Evolutionary conservation across 345 rosid genomes (phyloP), one percentile per base, ranked within the genome.

Genomic region (Rhodamnia argentea): DNA sequence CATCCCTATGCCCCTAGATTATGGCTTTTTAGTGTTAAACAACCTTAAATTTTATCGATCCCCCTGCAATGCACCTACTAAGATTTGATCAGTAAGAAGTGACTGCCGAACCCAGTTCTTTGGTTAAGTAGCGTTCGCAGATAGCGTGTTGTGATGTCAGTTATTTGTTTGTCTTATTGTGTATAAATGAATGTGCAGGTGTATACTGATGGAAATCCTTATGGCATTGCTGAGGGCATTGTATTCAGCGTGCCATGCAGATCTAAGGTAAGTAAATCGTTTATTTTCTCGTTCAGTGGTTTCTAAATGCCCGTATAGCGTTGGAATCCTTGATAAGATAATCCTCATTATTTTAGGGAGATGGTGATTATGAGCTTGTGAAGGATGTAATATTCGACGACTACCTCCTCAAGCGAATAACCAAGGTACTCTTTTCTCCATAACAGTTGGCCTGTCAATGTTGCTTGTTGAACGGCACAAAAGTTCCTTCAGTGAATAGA

Each of bases 181-280:
- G 40, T 85, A 78, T 44, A 14, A 32, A 52, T 82, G 29, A 87
- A 60, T 52, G 52, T 87, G 84, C 85, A 97, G 99, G 99, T 97
- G 82, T 94, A 94, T 88, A 96, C 98, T 4, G 90, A 89, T 83
- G 98, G 99, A 85, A 97, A 97, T 90, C 98, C 96, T 24, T 97
- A 94, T 52, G 99, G 98, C 82, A 94, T 97, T 87, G 94, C 91
- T 1, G 98, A 97, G 85, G 99, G 87, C 84, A 92, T 95, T 20
- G 98, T 97, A 84, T 97, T 96, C 92, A 97, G 99, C 91, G 93
- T 96, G 98, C 99, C 99, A n/a, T 97, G 99, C 94, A 89, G 98
- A 87, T 97, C 99, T 86, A 93, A 93, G 82, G 99, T 95, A 89
- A 88, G 92, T 82, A 3, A 24, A 64, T 59, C 6, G 20, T 83